Base-by-base conservation (phyloP, 2,329 filamentous ascomycete species). In the Xylaria sp. region DNA sequence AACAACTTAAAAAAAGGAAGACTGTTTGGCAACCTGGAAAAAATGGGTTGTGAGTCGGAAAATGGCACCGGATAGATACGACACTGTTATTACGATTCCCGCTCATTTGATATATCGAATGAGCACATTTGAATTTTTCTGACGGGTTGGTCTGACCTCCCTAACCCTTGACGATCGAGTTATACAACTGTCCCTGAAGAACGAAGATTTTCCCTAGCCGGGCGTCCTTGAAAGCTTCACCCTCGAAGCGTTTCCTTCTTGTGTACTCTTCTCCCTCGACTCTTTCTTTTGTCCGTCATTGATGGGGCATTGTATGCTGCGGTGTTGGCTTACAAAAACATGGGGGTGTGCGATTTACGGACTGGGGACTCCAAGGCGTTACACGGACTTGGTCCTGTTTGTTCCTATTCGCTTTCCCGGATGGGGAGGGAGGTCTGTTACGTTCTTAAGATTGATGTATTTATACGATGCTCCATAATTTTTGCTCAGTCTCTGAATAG, bases 281-380 rank as follows among this genome's bases (percentile, higher is more conserved):
- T 20, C n/a, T 52, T 31, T 34, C 15, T 55, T 34, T 37, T 28
- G 28, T 37, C 8, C 10, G 51, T 20, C 28, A 37, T 37, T 34
- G 3, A 56, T 48, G 31, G 57, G 60, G n/a, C 37, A 60, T 46
- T 54, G 46, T 55, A 50, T 62, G 46, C 18, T 65, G 34, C 20
- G 37, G 20, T 31, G 12, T 69, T 61, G 57, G 62, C 18, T 63
- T 63, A 65, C 51, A 66, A 68, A 65, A 65, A 67, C 41, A 41
- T 23, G 52, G 51, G 46, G 52, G 52, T 41, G 52, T 41, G 52
- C 18, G 28, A 58, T 41, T 41, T 10, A 31, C 23, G 55, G 48
- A 41, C 37, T 50, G 31, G 37, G 57, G 50, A 31, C 28, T 55
- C 13, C 12, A 28, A 37, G 61, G 54, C 44, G 61, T 65, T 61